These are phyloP conservation scores for Medicago truncatula DNA, from an alignment of 306 rosid species.

Conservation along the genomic window DNA sequence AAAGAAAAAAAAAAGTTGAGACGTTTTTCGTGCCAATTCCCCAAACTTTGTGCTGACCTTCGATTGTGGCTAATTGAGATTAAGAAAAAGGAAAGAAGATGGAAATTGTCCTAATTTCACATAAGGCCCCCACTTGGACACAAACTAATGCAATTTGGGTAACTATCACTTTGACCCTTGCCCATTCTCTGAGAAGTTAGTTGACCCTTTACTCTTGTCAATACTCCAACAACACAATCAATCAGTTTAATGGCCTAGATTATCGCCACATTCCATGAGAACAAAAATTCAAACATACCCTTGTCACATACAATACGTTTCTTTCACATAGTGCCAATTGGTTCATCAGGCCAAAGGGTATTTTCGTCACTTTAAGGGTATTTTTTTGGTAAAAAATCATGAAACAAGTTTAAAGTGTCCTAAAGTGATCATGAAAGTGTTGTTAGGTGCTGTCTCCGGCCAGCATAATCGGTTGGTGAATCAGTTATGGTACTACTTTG, in stretches of 20 bases:
- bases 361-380: conserved; percentile 21
- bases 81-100: background rate
- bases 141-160: background rate
- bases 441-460: conserved; percentile 39
- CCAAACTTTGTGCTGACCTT: conserved; percentile 38
- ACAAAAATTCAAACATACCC: background rate
- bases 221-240: conserved; percentile 35
- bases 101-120: conserved; percentile 41
- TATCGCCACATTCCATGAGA: conserved; percentile 38
- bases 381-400: too few species aligned
- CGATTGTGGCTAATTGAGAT: background rate
- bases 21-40: conserved; percentile 19
- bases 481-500: background rate
- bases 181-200: background rate
- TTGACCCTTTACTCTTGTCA: conserved; percentile 37
- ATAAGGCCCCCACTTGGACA: conserved; percentile 44
- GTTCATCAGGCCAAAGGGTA: background rate
- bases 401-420: background rate
- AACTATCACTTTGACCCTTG: conserved; percentile 26
- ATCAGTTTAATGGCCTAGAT: conserved; percentile 20
- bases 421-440: background rate
- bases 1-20: background rate
- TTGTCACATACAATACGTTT: background rate
- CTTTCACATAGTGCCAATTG: background rate
- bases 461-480: conserved; percentile 36